phyloP scores from a whole-genome alignment of 805 yeast species.

The Metschnikowia koreensis region DNA sequence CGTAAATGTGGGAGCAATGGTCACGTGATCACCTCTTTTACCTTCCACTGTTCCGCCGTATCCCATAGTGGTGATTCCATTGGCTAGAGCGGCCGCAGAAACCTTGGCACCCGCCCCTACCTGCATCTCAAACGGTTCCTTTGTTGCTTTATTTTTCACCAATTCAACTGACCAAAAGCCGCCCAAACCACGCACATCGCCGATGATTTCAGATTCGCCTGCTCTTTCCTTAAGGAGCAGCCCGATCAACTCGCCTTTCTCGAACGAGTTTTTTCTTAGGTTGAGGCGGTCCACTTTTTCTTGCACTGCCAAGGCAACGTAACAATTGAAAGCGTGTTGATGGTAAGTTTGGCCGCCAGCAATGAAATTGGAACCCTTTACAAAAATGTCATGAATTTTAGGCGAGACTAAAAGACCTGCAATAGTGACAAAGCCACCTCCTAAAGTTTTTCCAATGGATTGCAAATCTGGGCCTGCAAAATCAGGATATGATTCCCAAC shows the following conservation, averaged over 20 bases:
- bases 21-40: conserved; percentile 43
- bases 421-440: conserved; percentile 17
- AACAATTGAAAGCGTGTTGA: conserved; percentile 19
- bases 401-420: conserved; percentile 19
- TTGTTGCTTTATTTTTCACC: conserved; percentile 51
- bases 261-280: conserved; percentile 15
- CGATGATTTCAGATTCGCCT: conserved; percentile 30
- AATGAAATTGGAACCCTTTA: conserved; percentile 14
- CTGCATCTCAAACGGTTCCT: conserved; percentile 44
- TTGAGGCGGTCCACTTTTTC: conserved; percentile 16
- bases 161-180: conserved; percentile 59
- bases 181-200: conserved; percentile 64
- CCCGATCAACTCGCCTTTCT: conserved; percentile 13
- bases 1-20: conserved; percentile 48
- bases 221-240: conserved; percentile 8
- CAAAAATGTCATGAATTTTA: conserved; percentile 14
- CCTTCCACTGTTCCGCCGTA: conserved; percentile 43
- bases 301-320: conserved; percentile 18
- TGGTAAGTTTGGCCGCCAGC: conserved; percentile 19
- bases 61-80: conserved; percentile 50
- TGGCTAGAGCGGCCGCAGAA: conserved; percentile 34
- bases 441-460: conserved; percentile 19
- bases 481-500: conserved; percentile 47
- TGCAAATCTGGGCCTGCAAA: conserved; percentile 18
- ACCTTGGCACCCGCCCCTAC: conserved; percentile 38